Evolutionary conservation across 2,329 filamentous ascomycete genomes (phyloP).

Genomic region (Atkinsonella texensis): DNA sequence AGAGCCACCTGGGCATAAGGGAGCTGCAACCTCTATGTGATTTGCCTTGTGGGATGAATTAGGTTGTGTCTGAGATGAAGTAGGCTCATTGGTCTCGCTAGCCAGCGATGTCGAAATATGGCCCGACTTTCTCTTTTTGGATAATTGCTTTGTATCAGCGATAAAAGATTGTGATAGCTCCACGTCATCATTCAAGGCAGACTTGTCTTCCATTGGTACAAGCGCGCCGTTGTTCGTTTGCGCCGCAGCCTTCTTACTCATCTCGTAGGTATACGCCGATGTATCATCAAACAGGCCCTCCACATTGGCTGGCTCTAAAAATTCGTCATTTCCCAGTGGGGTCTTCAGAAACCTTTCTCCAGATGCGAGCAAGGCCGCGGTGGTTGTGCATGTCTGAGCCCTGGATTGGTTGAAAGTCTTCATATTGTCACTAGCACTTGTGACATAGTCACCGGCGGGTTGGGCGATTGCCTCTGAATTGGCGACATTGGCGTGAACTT

Average conservation of each 20-base stretch:
- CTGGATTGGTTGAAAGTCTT: neutral
- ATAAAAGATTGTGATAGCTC: neutral
- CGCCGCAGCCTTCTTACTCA: conserved; percentile 14
- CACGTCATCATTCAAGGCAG: neutral
- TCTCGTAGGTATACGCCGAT: conserved; percentile 19
- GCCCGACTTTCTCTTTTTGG: conserved; percentile 6
- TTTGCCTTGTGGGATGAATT: neutral
- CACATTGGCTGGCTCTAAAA: neutral
- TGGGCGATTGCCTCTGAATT: conserved; percentile 6
- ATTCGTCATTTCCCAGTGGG: conserved; percentile 3
- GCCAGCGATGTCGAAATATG: conserved; percentile 1
- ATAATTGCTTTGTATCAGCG: neutral
- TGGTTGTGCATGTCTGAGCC: conserved; percentile 3
- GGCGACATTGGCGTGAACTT: neutral
- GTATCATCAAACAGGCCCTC: conserved; percentile 13
- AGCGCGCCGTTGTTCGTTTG: neutral
- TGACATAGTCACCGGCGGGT: neutral
- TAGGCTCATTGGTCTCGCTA: conserved; percentile 1
- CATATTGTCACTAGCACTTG: neutral
- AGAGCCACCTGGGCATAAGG: neutral
- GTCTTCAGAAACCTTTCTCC: conserved; percentile 22
- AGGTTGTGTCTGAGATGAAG: conserved; percentile 1
- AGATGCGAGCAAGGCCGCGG: conserved; percentile 15
- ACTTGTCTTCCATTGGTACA: neutral
- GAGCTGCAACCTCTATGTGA: neutral